Base-by-base conservation (phyloP, 176 grass and related monocot species). In the Oryza glaberrima region DNA sequence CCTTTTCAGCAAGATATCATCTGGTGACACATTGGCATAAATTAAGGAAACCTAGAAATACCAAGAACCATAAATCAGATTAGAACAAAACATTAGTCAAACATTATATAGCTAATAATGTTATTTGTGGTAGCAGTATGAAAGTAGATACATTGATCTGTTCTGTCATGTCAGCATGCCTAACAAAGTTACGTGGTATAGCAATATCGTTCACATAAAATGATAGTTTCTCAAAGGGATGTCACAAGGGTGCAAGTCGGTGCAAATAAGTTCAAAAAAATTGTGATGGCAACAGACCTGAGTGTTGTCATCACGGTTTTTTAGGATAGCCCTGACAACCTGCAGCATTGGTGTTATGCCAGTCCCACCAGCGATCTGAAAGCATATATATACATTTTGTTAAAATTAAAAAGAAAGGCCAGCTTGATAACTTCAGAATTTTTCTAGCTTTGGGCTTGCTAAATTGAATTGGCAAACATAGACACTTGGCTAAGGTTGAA, bases 281-380 rank as follows among this genome's bases (percentile, higher is more conserved):
- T 63, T 82, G 64, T 47, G 52, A 80, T 65, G 44, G 72, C 17
- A 82, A 61, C 45, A 78, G 87, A 91, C 96, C 89, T 98, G 89
- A 85, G 96, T 94, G 19, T 93, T 92, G 81, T 98, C 96, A 89
- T 98, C 91, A 65, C 91, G 89, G 78, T 98, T 98, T 89, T 98
- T 98, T 4, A 98, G 87, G 81, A 98, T 80, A 90, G 96, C 93
- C 77, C 94, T 95, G 51, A 95, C 90, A 88, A 98, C 93, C 81
- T 98, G 96, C 44, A 98, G 83, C 93, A 98, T 98, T 84, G 96
- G 96, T 72, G 96, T 98, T 82, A 98, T 90, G 85, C 96, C 96
- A 54, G 89, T 87, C 65, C 96, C 96, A 71, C 96, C 96, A 77
- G 96, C 96, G 43, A 98, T 82, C 96, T 98, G 82, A 64, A 79